Evolutionary conservation across 2,329 filamentous ascomycete species (phyloP).

Genomic region (Falciphora oryzae): DNA sequence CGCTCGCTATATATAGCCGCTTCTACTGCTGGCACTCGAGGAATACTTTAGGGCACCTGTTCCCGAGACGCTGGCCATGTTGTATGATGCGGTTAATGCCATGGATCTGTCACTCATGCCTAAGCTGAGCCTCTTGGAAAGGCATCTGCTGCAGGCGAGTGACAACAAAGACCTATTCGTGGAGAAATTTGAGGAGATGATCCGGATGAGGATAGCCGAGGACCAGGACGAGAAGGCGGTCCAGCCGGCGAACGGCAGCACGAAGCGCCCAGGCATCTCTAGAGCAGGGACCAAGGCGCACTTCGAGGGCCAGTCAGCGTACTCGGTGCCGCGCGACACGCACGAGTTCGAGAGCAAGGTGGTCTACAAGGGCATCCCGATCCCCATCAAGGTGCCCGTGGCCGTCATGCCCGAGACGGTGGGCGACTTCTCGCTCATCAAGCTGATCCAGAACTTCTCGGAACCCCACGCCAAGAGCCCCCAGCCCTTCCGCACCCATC

Average conservation of each 20-base stretch:
- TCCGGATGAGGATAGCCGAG: conserved; percentile 71
- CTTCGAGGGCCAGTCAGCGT: conserved; percentile 55
- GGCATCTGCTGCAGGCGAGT: conserved; percentile 78
- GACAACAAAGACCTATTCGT: conserved; percentile 95
- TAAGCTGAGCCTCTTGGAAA: conserved; percentile 73
- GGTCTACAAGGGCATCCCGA: conserved; percentile 92
- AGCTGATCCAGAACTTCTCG: conserved; percentile 92
- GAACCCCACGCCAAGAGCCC: conserved; percentile 74
- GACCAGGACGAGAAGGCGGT: conserved; percentile 44
- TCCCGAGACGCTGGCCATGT: conserved; percentile 76
- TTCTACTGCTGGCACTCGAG: conserved; percentile 84
- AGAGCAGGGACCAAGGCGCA: conserved; percentile 58
- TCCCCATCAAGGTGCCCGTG: conserved; percentile 93
- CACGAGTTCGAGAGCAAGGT: conserved; percentile 97
- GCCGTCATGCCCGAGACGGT: conserved; percentile 93
- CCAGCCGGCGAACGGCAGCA: conserved; percentile 40
- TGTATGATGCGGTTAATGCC: conserved; percentile 89
- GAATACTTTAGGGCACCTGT: conserved; percentile 94
- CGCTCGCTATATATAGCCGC: conserved; percentile 48
- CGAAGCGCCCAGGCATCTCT: conserved; percentile 43
- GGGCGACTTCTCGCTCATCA: conserved; percentile 94
- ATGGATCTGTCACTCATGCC: conserved; percentile 98
- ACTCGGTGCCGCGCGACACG: conserved; percentile 82
- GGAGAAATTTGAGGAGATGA: conserved; percentile 95
- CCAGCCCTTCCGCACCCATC: conserved; percentile 78